Conservation (phyloP, 768 basidiomycete genomes). For the Suillus variegatus region DNA sequence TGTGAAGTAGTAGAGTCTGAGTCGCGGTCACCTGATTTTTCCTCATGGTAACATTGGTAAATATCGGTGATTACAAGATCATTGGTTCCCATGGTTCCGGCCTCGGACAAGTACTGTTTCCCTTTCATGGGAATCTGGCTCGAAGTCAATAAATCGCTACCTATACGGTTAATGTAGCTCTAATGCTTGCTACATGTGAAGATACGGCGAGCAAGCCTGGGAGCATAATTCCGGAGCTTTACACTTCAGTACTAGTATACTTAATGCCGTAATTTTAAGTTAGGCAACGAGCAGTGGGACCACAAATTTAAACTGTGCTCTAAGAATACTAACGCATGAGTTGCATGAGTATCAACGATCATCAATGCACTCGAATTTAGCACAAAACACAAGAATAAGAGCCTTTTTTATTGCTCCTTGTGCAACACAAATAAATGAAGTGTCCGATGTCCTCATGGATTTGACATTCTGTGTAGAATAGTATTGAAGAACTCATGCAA, state of each 20-base stretch:
- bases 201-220: neutral
- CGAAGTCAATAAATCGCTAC: neutral
- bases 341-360: neutral
- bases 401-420: neutral
- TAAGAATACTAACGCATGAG: neutral
- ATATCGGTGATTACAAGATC: too few species aligned
- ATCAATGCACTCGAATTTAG: neutral
- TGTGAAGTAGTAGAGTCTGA: too few species aligned
- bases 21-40: too few species aligned
- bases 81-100: too few species aligned
- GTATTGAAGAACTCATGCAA: neutral
- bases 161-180: neutral
- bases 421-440: neutral
- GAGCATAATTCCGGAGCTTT: neutral
- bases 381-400: neutral
- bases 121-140: slow-evolving; percentile 3
- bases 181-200: neutral
- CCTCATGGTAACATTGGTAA: too few species aligned
- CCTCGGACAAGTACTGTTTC: neutral
- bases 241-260: too few species aligned
- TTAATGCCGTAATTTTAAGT: too few species aligned
- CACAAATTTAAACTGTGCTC: neutral
- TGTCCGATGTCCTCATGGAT: neutral
- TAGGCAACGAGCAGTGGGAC: neutral
- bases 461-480: slow-evolving; percentile 1